Percentiles rank a stretch among this genome's conserved stretches.
Evolutionary conservation across 805 yeast species (phyloP).

Genomic region (Kodamaea sagamina): DNA sequence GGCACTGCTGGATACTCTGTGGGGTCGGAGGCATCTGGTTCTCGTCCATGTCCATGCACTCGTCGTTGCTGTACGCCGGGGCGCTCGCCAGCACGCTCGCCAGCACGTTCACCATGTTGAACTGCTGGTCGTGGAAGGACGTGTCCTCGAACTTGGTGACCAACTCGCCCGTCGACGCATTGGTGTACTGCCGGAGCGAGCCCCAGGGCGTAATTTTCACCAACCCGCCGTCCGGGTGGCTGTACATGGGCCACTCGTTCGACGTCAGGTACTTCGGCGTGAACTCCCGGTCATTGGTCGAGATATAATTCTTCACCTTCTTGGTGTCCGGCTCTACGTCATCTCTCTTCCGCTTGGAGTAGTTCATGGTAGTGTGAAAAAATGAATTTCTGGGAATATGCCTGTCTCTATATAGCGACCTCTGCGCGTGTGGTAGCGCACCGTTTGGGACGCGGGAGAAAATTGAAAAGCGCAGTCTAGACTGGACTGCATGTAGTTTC

Average conservation of each 20-base stretch:
- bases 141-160: slow-evolving; percentile 52
- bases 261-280: slow-evolving; percentile 17
- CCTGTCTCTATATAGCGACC: slow-evolving; percentile 11
- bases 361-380: slow-evolving; percentile 8
- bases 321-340: slow-evolving; percentile 24
- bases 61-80: slow-evolving; percentile 3
- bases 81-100: slow-evolving; percentile 7
- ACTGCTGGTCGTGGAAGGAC: slow-evolving; percentile 25
- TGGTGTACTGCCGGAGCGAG: slow-evolving; percentile 49
- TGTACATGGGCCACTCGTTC: slow-evolving; percentile 56
- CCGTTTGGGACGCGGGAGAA: not conserved
- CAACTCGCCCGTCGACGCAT: slow-evolving; percentile 44
- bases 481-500: no score
- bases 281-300: slow-evolving; percentile 19
- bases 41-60: slow-evolving; percentile 8
- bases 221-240: slow-evolving; percentile 63
- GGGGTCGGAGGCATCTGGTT: slow-evolving; percentile 20
- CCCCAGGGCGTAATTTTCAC: slow-evolving; percentile 67
- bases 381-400: slow-evolving; percentile 9
- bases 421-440: slow-evolving; percentile 8
- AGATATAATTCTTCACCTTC: slow-evolving; percentile 21
- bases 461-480: not conserved
- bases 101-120: slow-evolving; percentile 10
- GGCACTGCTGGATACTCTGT: slow-evolving; percentile 16
- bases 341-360: slow-evolving; percentile 27